These are phyloP conservation scores for Blastobotrys muscicola DNA, from an alignment of 805 yeast species.

Conservation along the genomic window DNA sequence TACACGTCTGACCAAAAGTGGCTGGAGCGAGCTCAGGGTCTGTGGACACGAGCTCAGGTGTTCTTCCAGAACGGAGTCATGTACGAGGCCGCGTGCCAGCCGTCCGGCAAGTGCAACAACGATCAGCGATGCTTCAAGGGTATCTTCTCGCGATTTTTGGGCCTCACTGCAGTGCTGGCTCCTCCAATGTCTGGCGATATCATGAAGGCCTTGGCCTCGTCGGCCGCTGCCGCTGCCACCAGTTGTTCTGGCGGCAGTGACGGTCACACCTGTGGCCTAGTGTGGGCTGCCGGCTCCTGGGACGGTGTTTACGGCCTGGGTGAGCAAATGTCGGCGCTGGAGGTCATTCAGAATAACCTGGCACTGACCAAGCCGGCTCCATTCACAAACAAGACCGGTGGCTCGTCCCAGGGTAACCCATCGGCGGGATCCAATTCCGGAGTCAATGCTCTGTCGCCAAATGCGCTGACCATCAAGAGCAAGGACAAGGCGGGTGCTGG, in stretches of 20 bases:
- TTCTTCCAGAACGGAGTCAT: conserved; percentile 49
- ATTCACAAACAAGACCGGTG: conserved; percentile 54
- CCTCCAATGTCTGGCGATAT: conserved; percentile 39
- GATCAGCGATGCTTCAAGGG: conserved; percentile 95
- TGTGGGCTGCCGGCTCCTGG: conserved; percentile 62
- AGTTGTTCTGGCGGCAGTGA: conserved; percentile 85
- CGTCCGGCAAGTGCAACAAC: conserved; percentile 51
- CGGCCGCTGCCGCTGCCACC: conserved; percentile 66
- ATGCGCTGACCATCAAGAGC: conserved; percentile 34
- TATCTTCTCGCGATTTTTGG: conserved; percentile 64
- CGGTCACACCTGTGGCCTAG: conserved; percentile 78
- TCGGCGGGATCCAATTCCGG: conserved; percentile 50
- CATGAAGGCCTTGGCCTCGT: conserved; percentile 35
- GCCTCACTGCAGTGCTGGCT: conserved; percentile 60
- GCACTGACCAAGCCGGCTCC: conserved; percentile 36
- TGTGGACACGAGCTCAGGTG: conserved; percentile 39
- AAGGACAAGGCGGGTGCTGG: conserved; percentile 89
- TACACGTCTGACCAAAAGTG: conserved; percentile 57
- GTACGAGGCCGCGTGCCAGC: conserved; percentile 83
- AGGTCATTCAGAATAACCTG: conserved; percentile 38
- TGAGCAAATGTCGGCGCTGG: conserved; percentile 83
- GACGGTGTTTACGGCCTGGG: conserved; percentile 78
- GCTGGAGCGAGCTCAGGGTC: conserved; percentile 48
- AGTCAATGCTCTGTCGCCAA: conserved; percentile 11
- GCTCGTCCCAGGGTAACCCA: conserved; percentile 56